These are phyloP conservation scores for Phaeotremella fagi DNA, from an alignment of 768 basidiomycete species.

Conservation along the genomic window DNA sequence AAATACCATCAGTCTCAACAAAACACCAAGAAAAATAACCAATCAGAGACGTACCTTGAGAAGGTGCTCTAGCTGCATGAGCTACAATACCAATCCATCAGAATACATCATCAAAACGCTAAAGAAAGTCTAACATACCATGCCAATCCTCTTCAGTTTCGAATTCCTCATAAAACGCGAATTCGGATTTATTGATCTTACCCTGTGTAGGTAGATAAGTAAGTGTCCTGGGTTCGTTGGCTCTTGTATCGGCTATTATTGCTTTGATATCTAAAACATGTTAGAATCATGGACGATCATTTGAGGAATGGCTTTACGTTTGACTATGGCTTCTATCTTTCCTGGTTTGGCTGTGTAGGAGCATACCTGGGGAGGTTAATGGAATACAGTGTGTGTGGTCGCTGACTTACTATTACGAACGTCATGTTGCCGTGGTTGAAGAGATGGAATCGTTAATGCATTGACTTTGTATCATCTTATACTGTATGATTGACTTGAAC, in stretches of 20 bases:
- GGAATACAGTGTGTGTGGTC: too few relatives aligned
- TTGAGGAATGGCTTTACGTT: not conserved
- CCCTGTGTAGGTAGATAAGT: not conserved
- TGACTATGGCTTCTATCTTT: not conserved
- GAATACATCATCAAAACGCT: not conserved
- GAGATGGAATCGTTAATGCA: too few relatives aligned
- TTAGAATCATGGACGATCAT: not conserved
- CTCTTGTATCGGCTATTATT: not conserved
- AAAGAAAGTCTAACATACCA: not conserved
- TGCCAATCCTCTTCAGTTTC: not conserved
- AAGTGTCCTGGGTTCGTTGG: not conserved
- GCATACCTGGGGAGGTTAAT: not conserved
- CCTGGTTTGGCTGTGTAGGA: not conserved
- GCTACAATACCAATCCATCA: not conserved
- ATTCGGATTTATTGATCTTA: not conserved
- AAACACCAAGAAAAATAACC: too few relatives aligned
- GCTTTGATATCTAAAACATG: not conserved
- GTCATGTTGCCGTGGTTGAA: too few relatives aligned
- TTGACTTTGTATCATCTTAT: too few relatives aligned
- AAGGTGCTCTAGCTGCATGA: not conserved
- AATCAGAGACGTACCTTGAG: not conserved
- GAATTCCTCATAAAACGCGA: not conserved
- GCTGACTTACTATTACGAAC: too few relatives aligned
- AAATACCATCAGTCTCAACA: not conserved
- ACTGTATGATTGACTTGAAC: too few relatives aligned